Conservation (phyloP, 2,329 filamentous ascomycete genomes). For the Laburnicola sp. region DNA sequence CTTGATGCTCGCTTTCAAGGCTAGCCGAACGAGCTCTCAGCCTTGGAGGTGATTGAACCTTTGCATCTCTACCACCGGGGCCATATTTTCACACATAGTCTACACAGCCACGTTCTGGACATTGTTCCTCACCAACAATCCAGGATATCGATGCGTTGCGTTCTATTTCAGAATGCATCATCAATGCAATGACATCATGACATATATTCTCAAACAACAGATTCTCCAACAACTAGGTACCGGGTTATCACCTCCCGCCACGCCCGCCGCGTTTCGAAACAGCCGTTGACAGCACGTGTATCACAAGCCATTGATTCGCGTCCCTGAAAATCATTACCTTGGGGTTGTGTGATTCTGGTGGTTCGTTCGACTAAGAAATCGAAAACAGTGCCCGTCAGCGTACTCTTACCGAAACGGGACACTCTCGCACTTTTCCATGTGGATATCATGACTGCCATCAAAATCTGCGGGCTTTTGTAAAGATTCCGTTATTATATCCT, state of each 20-base stretch:
- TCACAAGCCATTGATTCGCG: neutral
- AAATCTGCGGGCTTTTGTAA: neutral
- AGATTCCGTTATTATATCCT: no score
- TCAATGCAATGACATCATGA: slow-evolving; percentile 4
- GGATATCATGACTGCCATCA: no score
- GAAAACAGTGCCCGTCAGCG: neutral
- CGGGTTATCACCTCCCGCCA: neutral
- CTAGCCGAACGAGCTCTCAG: slow-evolving; percentile 1
- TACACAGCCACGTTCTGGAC: neutral
- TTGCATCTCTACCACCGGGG: neutral
- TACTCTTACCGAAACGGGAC: slow-evolving; percentile 6
- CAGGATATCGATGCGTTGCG: neutral
- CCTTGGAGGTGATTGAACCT: neutral
- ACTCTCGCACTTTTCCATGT: neutral
- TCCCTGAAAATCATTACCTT: slow-evolving; percentile 4
- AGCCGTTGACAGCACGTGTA: neutral
- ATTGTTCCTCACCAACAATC: neutral
- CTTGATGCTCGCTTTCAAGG: neutral
- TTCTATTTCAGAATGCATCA: slow-evolving; percentile 3
- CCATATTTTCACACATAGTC: neutral
- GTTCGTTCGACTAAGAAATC: neutral
- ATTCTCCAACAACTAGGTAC: slow-evolving; percentile 1
- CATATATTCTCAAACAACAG: slow-evolving; percentile 3
- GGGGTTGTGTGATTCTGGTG: neutral
- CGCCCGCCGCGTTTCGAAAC: slow-evolving; percentile 6